Percentiles rank a stretch among this genome's conserved stretches.
phyloP scores from a whole-genome alignment of 352 stramenopile species.

The Phytophthora brassicae region DNA sequence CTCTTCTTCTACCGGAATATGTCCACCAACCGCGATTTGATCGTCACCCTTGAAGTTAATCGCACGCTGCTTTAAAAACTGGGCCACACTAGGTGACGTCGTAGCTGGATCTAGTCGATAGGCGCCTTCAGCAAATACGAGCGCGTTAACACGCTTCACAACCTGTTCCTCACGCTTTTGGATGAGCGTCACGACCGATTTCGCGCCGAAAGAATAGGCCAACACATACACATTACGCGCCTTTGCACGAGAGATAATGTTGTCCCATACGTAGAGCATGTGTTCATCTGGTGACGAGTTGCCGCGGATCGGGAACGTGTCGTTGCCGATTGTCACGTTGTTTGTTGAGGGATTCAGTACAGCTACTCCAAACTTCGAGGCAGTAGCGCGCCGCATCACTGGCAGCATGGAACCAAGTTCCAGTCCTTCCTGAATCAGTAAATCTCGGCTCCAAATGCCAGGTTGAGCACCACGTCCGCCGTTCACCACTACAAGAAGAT shows the following conservation, averaged over 20 bases:
- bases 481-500: constrained; percentile 76
- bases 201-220: constrained; percentile 71
- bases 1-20: constrained; percentile 54
- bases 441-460: constrained; percentile 78
- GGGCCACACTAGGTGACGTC: constrained; percentile 51
- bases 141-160: constrained; percentile 50
- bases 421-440: constrained; percentile 76
- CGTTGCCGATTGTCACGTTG: constrained; percentile 61
- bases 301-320: constrained; percentile 56
- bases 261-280: constrained; percentile 74
- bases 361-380: constrained; percentile 49
- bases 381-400: constrained; percentile 51
- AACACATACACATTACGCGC: constrained; percentile 67
- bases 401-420: constrained; percentile 80
- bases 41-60: constrained; percentile 80
- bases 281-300: constrained; percentile 69
- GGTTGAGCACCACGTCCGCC: constrained; percentile 62
- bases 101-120: constrained; percentile 58
- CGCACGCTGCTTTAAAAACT: constrained; percentile 60
- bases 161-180: constrained; percentile 62
- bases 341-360: constrained; percentile 80
- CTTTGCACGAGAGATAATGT: constrained; percentile 62
- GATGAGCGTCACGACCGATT: constrained; percentile 66
- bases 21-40: constrained; percentile 41
- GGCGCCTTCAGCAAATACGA: constrained; percentile 72